Evolutionary conservation across 768 basidiomycete genomes (phyloP), one percentile per base, ranked within the genome.

Genomic region (Boletus reticulatus): DNA sequence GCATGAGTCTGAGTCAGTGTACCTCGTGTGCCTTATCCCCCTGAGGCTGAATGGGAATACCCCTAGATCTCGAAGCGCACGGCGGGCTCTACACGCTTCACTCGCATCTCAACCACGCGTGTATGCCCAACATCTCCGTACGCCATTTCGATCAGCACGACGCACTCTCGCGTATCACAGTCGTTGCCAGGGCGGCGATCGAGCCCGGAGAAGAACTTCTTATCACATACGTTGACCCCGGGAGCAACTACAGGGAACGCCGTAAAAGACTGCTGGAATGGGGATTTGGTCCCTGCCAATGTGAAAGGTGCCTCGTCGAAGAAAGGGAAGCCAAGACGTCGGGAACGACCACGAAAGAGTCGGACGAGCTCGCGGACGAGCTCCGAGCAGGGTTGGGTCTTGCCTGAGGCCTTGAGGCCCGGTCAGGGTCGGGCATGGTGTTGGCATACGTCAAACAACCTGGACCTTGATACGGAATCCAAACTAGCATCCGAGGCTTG

Each of bases 31-130:
- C 9, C 19, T 12, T 36, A 16, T 16, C 20, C 37, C 52, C 54
- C n/a, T 51, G 37, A 44, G 46, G 42, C 48, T 51, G 36, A 53
- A 44, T 41, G 38, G 39, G 8, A 39, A 19, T 16, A 13, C 22
- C 38, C 11, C 8, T 49, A 88, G 88, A 94, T 65, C 75, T 94
- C 48, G 93, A 94, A 72, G 83, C 87, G 2, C 90, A 94, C 52
- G 92, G 92, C 3, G 93, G 92, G 3, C 75, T 96, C 11, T 96
- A 94, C 72, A 81, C 80, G 20, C 79, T 94, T 6, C 92, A 95
- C 67, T 88, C 92, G 3, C 90, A 94, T 61, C 70, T 95, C 31
- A 97, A 96, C 70, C 94, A 97, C 69, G 80, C 80, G 8, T 97
- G 94, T 70, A 69, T 74, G 17, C 92, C 94, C 0, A 95, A 92